phyloP scores from a whole-genome alignment of 139 green algal species.

The Limnomonas spitsbergensis region DNA sequence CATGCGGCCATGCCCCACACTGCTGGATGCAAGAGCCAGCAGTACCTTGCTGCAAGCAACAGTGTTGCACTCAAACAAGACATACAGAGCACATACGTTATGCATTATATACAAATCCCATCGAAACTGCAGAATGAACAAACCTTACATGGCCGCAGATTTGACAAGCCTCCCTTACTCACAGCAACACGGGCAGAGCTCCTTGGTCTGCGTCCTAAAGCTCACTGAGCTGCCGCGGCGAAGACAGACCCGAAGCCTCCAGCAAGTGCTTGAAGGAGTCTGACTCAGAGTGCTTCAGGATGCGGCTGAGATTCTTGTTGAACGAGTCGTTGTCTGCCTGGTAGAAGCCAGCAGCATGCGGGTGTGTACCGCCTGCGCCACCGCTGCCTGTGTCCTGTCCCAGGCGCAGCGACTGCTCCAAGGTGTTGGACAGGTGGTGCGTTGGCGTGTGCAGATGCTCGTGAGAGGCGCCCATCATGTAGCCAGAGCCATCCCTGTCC shows the following conservation, averaged over 20 bases:
- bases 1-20: too few relatives aligned
- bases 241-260: not conserved
- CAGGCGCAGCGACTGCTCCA: slow-evolving; percentile 9
- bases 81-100: too few relatives aligned
- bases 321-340: slow-evolving; percentile 15
- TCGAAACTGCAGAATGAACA: too few relatives aligned
- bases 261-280: slow-evolving; percentile 25
- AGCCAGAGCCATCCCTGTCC: not conserved
- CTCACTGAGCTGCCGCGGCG: too few relatives aligned
- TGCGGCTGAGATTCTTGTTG: slow-evolving; percentile 3
- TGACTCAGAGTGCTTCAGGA: slow-evolving; percentile 25
- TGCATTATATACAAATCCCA: too few relatives aligned
- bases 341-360: not conserved
- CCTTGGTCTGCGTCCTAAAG: too few relatives aligned
- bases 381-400: not conserved
- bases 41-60: too few relatives aligned
- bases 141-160: too few relatives aligned
- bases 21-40: too few relatives aligned
- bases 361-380: not conserved
- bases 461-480: not conserved
- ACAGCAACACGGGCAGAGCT: too few relatives aligned
- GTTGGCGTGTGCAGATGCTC: not conserved
- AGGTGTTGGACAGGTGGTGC: not conserved
- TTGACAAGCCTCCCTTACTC: too few relatives aligned
- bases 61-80: too few relatives aligned